Conservation (phyloP, 2,329 filamentous ascomycete species). For the Monilinia fructigena region DNA sequence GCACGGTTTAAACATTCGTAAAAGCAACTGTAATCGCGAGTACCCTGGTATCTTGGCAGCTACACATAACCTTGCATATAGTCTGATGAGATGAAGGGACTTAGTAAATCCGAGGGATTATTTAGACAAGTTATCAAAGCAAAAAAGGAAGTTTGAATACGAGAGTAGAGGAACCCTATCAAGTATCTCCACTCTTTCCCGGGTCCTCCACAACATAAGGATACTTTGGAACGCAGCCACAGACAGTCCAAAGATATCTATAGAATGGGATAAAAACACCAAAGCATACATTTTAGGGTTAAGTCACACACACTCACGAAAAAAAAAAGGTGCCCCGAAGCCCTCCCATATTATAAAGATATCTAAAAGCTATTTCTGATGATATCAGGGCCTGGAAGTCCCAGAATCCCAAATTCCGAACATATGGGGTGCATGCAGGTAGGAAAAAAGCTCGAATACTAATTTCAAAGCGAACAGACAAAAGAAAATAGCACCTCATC, state of each 20-base stretch:
- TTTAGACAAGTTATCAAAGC: constrained; percentile 5
- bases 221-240: not conserved
- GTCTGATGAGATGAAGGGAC: constrained; percentile 8
- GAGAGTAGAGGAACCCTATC: fast-evolving
- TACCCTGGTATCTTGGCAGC: not conserved
- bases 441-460: not conserved
- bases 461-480: not conserved
- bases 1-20: not conserved
- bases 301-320: fast-evolving
- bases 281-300: fast-evolving
- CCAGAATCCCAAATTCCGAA: fast-evolving
- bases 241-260: not conserved
- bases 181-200: not conserved
- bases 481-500: not conserved
- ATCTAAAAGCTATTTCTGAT: fast-evolving
- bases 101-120: constrained; percentile 20
- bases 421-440: fast-evolving
- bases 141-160: not conserved
- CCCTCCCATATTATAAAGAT: not conserved
- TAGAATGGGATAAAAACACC: fast-evolving
- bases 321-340: not conserved
- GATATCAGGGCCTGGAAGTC: not conserved
- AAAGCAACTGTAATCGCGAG: not conserved
- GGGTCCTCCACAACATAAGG: fast-evolving
- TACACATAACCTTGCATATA: constrained; percentile 8